Percentiles rank a stretch among this genome's conserved stretches.
Conservation (phyloP, 352 stramenopile genomes). For the Albugo laibachii region DNA sequence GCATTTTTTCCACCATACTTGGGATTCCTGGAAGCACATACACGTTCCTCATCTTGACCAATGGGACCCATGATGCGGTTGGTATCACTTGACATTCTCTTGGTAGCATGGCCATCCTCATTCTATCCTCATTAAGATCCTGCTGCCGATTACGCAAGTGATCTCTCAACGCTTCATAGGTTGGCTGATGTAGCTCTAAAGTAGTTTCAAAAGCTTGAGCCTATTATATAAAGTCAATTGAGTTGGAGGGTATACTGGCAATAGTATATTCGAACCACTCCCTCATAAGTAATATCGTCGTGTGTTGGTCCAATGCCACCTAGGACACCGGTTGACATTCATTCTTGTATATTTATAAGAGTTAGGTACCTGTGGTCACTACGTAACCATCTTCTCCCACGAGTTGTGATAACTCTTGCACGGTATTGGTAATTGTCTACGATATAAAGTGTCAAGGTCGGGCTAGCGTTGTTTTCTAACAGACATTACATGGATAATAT, state of each 20-base stretch:
- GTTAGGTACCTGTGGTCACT: constrained; percentile 33
- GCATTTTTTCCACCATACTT: constrained; percentile 63
- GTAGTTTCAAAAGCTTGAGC: constrained; percentile 49
- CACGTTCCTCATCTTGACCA: constrained; percentile 61
- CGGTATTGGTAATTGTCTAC: constrained; percentile 44
- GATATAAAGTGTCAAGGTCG: neutral
- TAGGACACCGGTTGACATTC: neutral
- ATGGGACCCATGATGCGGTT: constrained; percentile 46
- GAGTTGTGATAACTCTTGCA: constrained; percentile 50
- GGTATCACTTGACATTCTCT: constrained; percentile 26
- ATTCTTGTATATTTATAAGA: neutral
- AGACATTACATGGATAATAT: constrained; percentile 11
- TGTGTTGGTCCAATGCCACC: constrained; percentile 67
- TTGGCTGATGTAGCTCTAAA: constrained; percentile 47
- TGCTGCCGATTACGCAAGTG: constrained; percentile 12
- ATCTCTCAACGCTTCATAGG: constrained; percentile 27
- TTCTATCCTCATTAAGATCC: constrained; percentile 42
- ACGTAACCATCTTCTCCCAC: constrained; percentile 60
- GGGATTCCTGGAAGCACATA: constrained; percentile 73
- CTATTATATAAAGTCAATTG: constrained; percentile 8
- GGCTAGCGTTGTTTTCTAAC: neutral
- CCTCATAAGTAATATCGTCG: constrained; percentile 78
- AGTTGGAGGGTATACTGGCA: constrained; percentile 4
- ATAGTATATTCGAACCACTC: constrained; percentile 19
- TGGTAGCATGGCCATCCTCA: constrained; percentile 56